Evolutionary conservation across 345 rosid species (phyloP).

Genomic region (Odontarrhena argentea): DNA sequence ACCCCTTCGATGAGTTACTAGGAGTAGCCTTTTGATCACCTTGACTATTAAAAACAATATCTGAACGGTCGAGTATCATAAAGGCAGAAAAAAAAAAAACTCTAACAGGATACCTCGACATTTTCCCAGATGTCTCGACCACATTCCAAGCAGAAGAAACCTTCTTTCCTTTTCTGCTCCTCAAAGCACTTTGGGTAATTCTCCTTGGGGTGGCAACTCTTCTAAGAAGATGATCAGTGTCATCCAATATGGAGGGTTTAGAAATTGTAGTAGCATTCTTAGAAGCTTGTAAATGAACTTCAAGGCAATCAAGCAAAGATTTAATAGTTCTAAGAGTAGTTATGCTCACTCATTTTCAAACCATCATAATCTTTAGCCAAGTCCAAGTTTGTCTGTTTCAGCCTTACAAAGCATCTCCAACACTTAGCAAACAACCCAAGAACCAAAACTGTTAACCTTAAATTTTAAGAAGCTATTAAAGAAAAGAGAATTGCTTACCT

Average conservation of each 20-base stretch:
- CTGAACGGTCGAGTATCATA: slow-evolving; percentile 97
- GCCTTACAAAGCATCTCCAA: too few relatives aligned
- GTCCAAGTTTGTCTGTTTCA: too few relatives aligned
- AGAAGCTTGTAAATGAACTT: slow-evolving; percentile 70
- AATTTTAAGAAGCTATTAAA: not conserved
- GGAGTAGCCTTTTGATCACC: slow-evolving; percentile 86
- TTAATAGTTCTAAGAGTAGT: slow-evolving; percentile 62
- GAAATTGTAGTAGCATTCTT: slow-evolving; percentile 41
- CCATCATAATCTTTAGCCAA: too few relatives aligned
- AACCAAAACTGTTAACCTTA: not conserved
- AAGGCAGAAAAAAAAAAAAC: slow-evolving; percentile 78
- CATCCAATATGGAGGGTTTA: slow-evolving; percentile 49
- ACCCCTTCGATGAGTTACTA: slow-evolving; percentile 64
- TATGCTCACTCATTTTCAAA: too few relatives aligned
- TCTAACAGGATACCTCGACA: slow-evolving; percentile 84
- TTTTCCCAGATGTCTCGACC: slow-evolving; percentile 45
- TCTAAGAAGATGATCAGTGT: slow-evolving; percentile 88
- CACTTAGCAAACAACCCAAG: too few relatives aligned
- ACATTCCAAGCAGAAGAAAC: slow-evolving; percentile 46
- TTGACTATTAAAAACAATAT: slow-evolving; percentile 88
- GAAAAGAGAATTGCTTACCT: slow-evolving; percentile 43
- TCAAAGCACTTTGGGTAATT: slow-evolving; percentile 45
- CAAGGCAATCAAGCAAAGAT: slow-evolving; percentile 75
- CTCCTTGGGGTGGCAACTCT: slow-evolving; percentile 79
- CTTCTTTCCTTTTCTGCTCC: slow-evolving; percentile 61